Conservation (phyloP, 2,329 filamentous ascomycete genomes). For the Nemania bipapillata region DNA sequence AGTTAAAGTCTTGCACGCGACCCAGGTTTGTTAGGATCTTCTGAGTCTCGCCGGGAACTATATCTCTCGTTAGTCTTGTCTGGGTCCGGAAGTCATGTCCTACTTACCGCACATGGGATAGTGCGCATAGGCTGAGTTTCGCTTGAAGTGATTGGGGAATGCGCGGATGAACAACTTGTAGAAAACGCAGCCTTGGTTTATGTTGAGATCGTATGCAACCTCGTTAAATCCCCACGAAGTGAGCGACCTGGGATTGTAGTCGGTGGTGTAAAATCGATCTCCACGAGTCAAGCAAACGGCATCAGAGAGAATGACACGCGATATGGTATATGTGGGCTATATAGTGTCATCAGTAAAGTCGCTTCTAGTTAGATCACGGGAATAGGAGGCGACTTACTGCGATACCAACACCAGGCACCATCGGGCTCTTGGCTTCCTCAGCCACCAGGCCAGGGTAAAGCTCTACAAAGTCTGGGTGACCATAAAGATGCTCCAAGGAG, state of each 20-base stretch:
- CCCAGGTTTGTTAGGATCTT: constrained; percentile 75
- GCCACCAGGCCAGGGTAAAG: constrained; percentile 82
- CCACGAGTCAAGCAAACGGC: constrained; percentile 81
- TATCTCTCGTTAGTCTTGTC: constrained; percentile 34
- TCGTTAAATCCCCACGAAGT: constrained; percentile 88
- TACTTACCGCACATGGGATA: constrained; percentile 68
- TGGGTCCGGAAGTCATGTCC: fast-evolving
- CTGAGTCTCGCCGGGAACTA: constrained; percentile 75
- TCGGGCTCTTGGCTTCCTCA: constrained; percentile 78
- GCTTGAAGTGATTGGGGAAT: constrained; percentile 81
- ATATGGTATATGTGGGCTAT: constrained; percentile 77
- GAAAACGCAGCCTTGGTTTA: constrained; percentile 85
- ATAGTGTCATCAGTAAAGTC: constrained; percentile 16
- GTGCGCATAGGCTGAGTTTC: constrained; percentile 83
- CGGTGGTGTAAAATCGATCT: constrained; percentile 81
- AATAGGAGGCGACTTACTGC: constrained; percentile 52
- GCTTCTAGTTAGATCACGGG: not conserved
- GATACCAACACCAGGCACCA: constrained; percentile 79
- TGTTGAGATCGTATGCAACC: constrained; percentile 74
- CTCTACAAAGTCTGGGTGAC: constrained; percentile 82
- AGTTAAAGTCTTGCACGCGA: constrained; percentile 76
- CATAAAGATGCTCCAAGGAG: constrained; percentile 74
- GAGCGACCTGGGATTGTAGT: constrained; percentile 77
- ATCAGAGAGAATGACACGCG: constrained; percentile 79
- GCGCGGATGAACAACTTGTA: constrained; percentile 84